A percentile compares a stretch with the other conserved stretches of the same genome.
Conservation (phyloP, 441 rosid species). For the Arabidopsis lyrata region DNA sequence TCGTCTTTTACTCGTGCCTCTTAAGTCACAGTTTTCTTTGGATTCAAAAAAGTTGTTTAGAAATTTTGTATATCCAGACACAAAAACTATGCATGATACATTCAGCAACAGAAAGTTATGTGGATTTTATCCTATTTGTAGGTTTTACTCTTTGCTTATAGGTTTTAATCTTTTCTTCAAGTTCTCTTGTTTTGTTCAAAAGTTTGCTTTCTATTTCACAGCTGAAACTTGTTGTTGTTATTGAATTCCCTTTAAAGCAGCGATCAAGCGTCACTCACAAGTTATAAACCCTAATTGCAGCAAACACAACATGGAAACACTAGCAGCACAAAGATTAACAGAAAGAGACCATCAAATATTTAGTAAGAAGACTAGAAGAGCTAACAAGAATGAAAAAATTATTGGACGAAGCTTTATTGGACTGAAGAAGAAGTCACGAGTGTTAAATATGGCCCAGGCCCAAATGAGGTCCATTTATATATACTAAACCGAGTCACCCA, state of each 20-base stretch:
- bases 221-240: not conserved
- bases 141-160: not conserved
- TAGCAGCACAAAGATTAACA: no score
- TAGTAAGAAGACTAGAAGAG: not conserved
- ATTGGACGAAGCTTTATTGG: not conserved
- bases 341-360: no score
- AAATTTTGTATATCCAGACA: not conserved
- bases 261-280: no score
- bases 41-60: not conserved
- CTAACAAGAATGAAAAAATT: not conserved
- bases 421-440: not conserved
- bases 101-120: not conserved
- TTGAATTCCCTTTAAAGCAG: not conserved
- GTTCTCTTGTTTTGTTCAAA: not conserved
- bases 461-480: not conserved
- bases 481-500: not conserved
- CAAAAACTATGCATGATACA: not conserved
- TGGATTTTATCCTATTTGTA: not conserved
- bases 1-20: not conserved
- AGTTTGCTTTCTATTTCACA: not conserved
- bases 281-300: not conserved
- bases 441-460: constrained; percentile 9
- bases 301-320: not conserved
- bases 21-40: not conserved
- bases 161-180: not conserved